phyloP scores from a whole-genome alignment of 169 alveolate genomes.

The Cryptosporidium muris region DNA sequence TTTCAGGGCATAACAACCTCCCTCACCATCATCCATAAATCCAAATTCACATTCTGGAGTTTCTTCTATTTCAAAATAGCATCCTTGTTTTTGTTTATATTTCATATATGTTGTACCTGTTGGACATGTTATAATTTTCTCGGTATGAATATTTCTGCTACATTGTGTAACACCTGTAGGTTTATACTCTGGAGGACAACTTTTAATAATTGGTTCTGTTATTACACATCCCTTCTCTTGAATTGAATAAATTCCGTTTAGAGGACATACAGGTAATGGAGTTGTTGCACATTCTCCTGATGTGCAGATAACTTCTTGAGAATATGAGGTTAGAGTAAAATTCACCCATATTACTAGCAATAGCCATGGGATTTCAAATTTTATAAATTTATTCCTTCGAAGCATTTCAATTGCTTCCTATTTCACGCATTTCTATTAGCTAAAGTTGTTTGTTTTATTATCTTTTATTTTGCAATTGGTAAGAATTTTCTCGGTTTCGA shows the following conservation, averaged over 20 bases:
- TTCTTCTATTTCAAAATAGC: conserved; percentile 46
- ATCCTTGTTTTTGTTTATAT: not conserved
- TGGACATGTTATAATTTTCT: conserved; percentile 45
- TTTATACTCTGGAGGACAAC: conserved; percentile 52
- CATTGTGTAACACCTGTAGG: conserved; percentile 22
- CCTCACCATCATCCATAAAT: conserved; percentile 57
- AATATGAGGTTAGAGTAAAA: not conserved
- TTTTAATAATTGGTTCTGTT: conserved; percentile 35
- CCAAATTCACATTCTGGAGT: conserved; percentile 34
- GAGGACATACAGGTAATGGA: conserved; percentile 58
- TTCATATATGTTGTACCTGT: conserved; percentile 39
- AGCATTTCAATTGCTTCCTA: no score
- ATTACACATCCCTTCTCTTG: conserved; percentile 62
- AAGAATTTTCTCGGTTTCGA: no score
- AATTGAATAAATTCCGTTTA: conserved; percentile 45
- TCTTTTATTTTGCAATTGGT: no score
- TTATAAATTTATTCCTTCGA: no score
- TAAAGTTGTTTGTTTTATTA: no score
- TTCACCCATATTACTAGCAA: no score
- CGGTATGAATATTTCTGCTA: conserved; percentile 59
- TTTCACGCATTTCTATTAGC: no score
- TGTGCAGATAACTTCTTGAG: conserved; percentile 10
- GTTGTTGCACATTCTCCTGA: conserved; percentile 19
- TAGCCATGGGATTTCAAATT: no score
- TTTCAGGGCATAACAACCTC: conserved; percentile 39